Base-by-base conservation (phyloP, 2,329 filamentous ascomycete species). In the Ophiostoma ips region DNA sequence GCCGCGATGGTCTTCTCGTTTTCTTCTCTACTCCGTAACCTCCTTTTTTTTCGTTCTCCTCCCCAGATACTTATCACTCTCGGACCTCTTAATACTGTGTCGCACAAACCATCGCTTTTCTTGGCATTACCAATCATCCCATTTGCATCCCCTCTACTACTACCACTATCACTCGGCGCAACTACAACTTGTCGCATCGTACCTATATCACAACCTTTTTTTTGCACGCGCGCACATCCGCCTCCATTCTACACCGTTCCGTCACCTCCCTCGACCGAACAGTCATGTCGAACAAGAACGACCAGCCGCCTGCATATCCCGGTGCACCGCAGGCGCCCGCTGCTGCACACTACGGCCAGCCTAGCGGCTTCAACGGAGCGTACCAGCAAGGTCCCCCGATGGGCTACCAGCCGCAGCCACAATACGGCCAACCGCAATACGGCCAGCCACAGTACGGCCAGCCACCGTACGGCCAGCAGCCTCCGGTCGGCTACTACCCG, bases 231-330 rank as follows among this genome's bases (percentile, higher is more conserved):
- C 40, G 24, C 43, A 34, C 13, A 33, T 18, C 19, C 41, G 24
- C 41, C 41, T 15, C 28, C 8, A 28, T 13, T 4, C 21, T 19
- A 34, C 31, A 34, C 35, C 5, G 5, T 9, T 4, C 35, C 35
- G 4, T 36, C 13, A 16, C 7, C 3, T 13, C n/a, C 15, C n/a
- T 6, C 28, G 19, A 28, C 38, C 38, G 31, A n/a, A 30, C 41
- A 38, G 18, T 31, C 16, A 73, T 73, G 70, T 64, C 68, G 50
- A 60, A 64, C 57, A 72, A 75, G 60, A 63, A 70, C 33, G 50
- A 55, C 16, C 74, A 74, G 49, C 73, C 72, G 16, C 43, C 43
- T 24, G 64, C 71, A 1, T 73, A 75, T 57, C 61, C 66, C 45
- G 65, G 68, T 47, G 43, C 45, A 8, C 61, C 62, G 48, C 64